phyloP scores from a whole-genome alignment of 1,284 basidiomycete genomes.

The Cerrena zonata region DNA sequence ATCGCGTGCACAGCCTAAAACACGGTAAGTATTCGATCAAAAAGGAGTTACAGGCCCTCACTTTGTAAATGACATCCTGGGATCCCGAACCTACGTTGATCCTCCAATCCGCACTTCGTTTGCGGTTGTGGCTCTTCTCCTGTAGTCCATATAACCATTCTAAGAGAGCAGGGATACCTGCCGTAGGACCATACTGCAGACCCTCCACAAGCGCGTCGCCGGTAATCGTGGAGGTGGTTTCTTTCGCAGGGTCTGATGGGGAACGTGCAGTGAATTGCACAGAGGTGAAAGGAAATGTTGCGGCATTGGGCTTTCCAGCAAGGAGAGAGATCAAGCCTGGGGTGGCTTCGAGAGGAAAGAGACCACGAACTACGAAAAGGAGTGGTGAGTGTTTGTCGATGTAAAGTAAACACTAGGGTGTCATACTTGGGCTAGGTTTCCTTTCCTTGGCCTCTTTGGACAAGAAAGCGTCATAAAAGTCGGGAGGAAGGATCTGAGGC shows the following conservation, averaged over 20 bases:
- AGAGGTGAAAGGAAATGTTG: constrained; percentile 83
- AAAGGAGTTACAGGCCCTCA: constrained; percentile 21
- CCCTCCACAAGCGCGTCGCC: constrained; percentile 54
- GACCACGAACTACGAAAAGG: constrained; percentile 29
- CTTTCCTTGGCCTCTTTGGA: not conserved
- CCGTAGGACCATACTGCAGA: constrained; percentile 75
- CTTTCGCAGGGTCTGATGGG: constrained; percentile 40
- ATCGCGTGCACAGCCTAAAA: constrained; percentile 50
- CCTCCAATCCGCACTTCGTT: constrained; percentile 58
- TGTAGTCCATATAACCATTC: constrained; percentile 69
- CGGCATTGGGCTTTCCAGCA: constrained; percentile 84
- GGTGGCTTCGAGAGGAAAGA: constrained; percentile 71
- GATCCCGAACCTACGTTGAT: constrained; percentile 78
- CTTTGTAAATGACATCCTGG: constrained; percentile 86
- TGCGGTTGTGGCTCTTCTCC: constrained; percentile 55
- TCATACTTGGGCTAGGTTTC: constrained; percentile 1
- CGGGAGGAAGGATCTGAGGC: not conserved
- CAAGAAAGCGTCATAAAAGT: constrained; percentile 4
- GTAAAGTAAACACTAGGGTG: not conserved
- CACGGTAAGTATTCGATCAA: not conserved
- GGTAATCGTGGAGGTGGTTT: constrained; percentile 47
- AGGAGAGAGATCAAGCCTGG: constrained; percentile 84
- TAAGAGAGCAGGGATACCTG: constrained; percentile 59
- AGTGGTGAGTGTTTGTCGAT: not conserved
- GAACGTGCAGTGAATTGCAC: constrained; percentile 54